Evolutionary conservation across 768 basidiomycete genomes (phyloP).

Genomic region (Tricholoma furcatifolium): DNA sequence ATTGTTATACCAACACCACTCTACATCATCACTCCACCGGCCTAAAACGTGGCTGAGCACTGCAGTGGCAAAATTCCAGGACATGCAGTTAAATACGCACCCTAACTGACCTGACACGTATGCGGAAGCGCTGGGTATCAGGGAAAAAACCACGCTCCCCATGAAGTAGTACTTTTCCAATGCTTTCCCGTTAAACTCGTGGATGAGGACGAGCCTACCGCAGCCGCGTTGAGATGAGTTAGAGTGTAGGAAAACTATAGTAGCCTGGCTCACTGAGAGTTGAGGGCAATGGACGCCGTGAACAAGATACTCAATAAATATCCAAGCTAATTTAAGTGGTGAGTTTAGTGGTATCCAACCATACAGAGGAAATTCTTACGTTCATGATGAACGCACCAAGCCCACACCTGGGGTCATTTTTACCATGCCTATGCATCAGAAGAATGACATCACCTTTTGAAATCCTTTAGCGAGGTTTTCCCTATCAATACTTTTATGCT

Average conservation of each 20-base stretch:
- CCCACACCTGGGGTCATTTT: neutral
- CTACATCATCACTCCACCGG: conserved; percentile 6
- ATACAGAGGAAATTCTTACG: neutral
- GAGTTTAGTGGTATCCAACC: neutral
- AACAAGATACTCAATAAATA: neutral
- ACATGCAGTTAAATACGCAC: neutral
- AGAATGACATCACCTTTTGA: no score
- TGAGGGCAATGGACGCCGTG: conserved; percentile 6
- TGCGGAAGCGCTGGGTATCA: neutral
- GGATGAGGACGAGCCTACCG: conserved; percentile 3
- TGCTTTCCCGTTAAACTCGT: conserved; percentile 2
- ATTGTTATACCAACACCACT: conserved; percentile 13
- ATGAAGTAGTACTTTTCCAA: conserved; percentile 8
- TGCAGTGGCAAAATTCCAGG: neutral
- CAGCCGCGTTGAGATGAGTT: neutral
- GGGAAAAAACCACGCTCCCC: neutral
- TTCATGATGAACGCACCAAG: neutral
- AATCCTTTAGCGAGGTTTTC: no score
- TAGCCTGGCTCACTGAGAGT: neutral
- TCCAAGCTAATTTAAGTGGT: neutral
- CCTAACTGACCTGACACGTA: conserved; percentile 4
- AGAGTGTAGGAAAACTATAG: no score
- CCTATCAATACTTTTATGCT: no score
- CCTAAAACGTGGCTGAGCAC: no score
- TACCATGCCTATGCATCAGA: neutral